These are phyloP conservation scores for Petasospora fabianii DNA, from an alignment of 1,139 yeast genomes.

Conservation along the genomic window DNA sequence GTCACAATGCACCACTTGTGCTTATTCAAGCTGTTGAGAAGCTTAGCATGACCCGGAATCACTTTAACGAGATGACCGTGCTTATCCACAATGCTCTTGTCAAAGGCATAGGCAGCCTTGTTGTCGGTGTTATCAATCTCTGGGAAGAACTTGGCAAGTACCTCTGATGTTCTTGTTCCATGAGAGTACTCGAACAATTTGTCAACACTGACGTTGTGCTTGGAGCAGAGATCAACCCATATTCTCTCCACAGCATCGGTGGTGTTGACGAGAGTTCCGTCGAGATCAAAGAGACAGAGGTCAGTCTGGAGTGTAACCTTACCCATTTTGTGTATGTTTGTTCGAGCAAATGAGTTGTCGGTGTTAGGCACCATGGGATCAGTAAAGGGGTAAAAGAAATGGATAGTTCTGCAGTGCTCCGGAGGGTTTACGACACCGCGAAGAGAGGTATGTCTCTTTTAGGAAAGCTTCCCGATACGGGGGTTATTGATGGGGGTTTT, in stretches of 20 bases:
- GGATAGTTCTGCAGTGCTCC: no score
- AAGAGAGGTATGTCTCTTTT: no score
- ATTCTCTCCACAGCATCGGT: constrained; percentile 79
- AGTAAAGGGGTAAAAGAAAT: no score
- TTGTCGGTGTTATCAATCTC: constrained; percentile 65
- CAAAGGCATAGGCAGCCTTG: constrained; percentile 59
- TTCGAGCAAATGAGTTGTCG: no score
- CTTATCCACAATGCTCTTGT: constrained; percentile 62
- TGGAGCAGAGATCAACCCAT: constrained; percentile 71
- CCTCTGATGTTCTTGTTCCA: constrained; percentile 81
- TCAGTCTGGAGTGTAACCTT: constrained; percentile 18
- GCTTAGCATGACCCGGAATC: constrained; percentile 68
- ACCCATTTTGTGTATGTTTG: no score
- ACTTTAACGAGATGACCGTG: constrained; percentile 70
- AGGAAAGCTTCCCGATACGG: no score
- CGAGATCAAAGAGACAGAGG: constrained; percentile 63
- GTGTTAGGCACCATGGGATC: no score
- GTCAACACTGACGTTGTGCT: constrained; percentile 68
- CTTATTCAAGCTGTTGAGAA: constrained; percentile 49
- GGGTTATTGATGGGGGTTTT: no score
- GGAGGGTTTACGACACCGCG: no score
- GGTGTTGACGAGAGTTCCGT: constrained; percentile 80
- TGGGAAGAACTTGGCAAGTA: constrained; percentile 70
- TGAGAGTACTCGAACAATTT: constrained; percentile 72
- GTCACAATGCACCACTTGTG: constrained; percentile 66